phyloP scores from a whole-genome alignment of 176 grass and related monocot genomes.

The Triticum monococcum region DNA sequence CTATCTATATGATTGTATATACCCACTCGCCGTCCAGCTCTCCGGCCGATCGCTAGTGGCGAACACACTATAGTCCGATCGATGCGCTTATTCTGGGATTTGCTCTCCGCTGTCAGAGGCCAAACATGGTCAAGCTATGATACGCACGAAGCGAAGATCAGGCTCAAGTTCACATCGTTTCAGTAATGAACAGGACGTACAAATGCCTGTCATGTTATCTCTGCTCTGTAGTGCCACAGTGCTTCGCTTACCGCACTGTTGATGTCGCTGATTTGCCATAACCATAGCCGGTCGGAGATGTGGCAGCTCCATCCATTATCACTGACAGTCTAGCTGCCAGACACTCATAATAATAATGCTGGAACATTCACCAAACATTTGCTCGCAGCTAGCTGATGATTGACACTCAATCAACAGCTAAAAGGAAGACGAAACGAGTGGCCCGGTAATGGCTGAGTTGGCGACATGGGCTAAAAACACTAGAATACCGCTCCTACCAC shows the following conservation, averaged over 20 bases:
- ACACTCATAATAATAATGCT: background rate
- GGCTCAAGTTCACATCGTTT: background rate
- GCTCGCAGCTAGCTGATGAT: background rate
- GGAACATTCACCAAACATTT: background rate
- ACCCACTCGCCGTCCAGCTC: slow-evolving; percentile 16
- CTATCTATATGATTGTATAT: slow-evolving; percentile 14
- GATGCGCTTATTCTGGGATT: no score
- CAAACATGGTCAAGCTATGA: background rate
- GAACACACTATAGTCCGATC: background rate
- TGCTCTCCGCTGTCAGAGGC: background rate
- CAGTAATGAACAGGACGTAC: background rate
- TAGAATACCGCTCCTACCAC: background rate
- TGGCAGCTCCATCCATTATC: slow-evolving; percentile 20
- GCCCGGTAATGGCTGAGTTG: slow-evolving; percentile 26
- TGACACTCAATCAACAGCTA: slow-evolving; percentile 2
- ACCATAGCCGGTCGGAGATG: background rate
- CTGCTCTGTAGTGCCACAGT: background rate
- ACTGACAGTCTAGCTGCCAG: slow-evolving; percentile 3
- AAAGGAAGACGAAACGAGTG: background rate
- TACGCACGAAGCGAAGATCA: background rate
- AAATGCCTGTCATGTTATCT: background rate
- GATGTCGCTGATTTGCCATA: background rate
- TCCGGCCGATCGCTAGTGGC: background rate
- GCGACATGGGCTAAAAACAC: slow-evolving; percentile 26
- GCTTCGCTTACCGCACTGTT: background rate